Base-by-base conservation (phyloP, 2,329 filamentous ascomycete genomes). In the Tolypocladium tropicale region DNA sequence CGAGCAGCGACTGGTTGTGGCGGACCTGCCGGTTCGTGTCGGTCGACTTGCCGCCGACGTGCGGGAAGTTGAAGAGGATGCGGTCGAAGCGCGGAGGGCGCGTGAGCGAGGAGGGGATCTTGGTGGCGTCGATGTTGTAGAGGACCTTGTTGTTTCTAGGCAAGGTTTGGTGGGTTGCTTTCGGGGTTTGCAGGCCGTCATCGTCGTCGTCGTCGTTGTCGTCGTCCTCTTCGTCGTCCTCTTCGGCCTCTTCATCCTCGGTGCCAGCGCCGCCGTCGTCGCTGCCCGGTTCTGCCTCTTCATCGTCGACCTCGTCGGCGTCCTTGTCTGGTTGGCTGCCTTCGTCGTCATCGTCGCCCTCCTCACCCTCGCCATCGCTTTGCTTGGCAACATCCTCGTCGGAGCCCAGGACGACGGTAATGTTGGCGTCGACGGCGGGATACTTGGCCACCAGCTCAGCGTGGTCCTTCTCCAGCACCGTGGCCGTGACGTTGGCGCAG, bases 31-130 rank as follows among this genome's bases (percentile, higher is more conserved):
- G 81, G 75, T 96, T 96, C 56, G 96, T 88, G 74, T 97, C 92
- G 63, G 88, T 97, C 61, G 84, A 88, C 65, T 95, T 86, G 50
- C 94, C 94, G 60, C 94, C 94, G 4, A 95, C 88, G 74, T 99
- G 94, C 37, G 94, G 94, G 72, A 99, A 99, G 77, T 96, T 96
- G 82, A 97, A 99, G 62, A 93, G 78, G 59, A 97, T 86, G 56
- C 84, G 81, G 70, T 95, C 85, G 78, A 88, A 92, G 58, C n/a
- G 41, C 2, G 67, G 62, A 32, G 71, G 70, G 43, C 67, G 68
- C 59, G 64, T 61, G 64, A 77, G 78, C n/a, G 66, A 64, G 34
- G 76, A 68, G 32, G 76, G 76, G 67, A 87, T 78, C 57, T 72
- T 86, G 48, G 79, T 84, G 1, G 86, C 89, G 70, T 92, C 88